Evolutionary conservation across 768 basidiomycete species (phyloP), one percentile per base, ranked within the genome.

Genomic region (Lactarius akahatsu): DNA sequence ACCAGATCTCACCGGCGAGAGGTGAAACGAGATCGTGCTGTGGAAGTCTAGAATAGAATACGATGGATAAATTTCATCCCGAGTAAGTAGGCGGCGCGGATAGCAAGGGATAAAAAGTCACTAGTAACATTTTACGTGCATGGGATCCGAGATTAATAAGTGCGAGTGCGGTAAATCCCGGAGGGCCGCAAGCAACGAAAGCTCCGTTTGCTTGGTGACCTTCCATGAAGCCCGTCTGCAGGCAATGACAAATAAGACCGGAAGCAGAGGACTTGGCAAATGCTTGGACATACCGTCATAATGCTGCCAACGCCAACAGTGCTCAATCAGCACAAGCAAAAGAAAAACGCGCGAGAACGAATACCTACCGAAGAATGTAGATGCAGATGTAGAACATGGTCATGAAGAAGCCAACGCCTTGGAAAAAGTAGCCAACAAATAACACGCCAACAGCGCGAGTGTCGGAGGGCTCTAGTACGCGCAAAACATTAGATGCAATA

Each of bases 371-470:
- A 58, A 82, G 78, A 59, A 83, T 75, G 65, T 82, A 83, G 52
- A 82, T 81, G 71, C 80, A 80, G 45, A 83, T 78, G 65, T 83
- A 82, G 70, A 82, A 80, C 71, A 81, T 79, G 13, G 81, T 81
- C 76, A 82, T 78, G 74, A 82, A 82, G 74, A 80, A 81, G 8
- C 81, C 80, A 54, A 62, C 16, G 77, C 80, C 81, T 77, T 82
- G 81, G 73, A 82, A 83, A 72, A 80, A 80, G 74, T 83, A 82
- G 7, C 79, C 79, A 2, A 73, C 71, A 52, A 82, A 72, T 18
- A 82, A 75, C 28, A 83, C 76, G 23, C 81, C 80, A 15, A 82
- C 57, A 7, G 77, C 73, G 62, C 80, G 76, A 23, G 71, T 55
- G 36, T 81, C 80, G 11, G 72, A 64, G 7, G 75, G 72, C 18